Percentiles rank a stretch among this genome's conserved stretches.
These are phyloP conservation scores for Eutrema heterophyllum DNA, from an alignment of 345 rosid genomes.

Conservation along the genomic window DNA sequence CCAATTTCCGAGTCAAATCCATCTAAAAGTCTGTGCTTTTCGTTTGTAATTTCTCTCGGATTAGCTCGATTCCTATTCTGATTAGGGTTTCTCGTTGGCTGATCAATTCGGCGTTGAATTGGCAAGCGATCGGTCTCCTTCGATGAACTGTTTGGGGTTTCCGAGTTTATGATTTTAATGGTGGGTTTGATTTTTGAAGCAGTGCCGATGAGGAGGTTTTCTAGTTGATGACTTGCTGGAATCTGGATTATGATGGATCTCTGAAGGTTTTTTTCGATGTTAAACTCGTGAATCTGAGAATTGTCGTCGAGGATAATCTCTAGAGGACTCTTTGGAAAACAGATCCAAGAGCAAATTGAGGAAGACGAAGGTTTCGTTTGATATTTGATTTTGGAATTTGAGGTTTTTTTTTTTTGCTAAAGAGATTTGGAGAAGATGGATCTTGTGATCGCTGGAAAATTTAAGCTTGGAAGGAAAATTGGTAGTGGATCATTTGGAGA, in stretches of 20 bases:
- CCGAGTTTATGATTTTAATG: neutral
- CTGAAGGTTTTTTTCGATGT: conserved; percentile 3
- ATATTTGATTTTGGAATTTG: neutral
- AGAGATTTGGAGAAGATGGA: conserved; percentile 43
- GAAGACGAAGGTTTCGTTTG: neutral
- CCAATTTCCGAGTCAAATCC: neutral
- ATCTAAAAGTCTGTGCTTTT: neutral
- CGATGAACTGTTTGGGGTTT: neutral
- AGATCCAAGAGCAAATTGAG: conserved; percentile 12
- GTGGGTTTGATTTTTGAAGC: conserved; percentile 17
- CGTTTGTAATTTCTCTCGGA: neutral
- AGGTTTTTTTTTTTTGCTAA: neutral
- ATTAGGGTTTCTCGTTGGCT: conserved; percentile 13
- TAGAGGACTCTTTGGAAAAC: neutral
- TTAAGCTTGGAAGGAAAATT: conserved; percentile 83
- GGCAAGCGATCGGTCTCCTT: neutral
- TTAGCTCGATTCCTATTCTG: conserved; percentile 6
- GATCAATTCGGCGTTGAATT: conserved; percentile 2
- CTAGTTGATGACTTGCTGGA: neutral
- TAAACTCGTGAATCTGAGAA: conserved; percentile 5
- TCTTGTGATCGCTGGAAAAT: conserved; percentile 65
- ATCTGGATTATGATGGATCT: neutral
- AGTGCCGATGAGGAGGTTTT: neutral
- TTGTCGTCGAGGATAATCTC: neutral
- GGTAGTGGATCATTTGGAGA: conserved; percentile 91